Conservation (phyloP, 2,329 filamentous ascomycete genomes). For the Clonostachys solani region DNA sequence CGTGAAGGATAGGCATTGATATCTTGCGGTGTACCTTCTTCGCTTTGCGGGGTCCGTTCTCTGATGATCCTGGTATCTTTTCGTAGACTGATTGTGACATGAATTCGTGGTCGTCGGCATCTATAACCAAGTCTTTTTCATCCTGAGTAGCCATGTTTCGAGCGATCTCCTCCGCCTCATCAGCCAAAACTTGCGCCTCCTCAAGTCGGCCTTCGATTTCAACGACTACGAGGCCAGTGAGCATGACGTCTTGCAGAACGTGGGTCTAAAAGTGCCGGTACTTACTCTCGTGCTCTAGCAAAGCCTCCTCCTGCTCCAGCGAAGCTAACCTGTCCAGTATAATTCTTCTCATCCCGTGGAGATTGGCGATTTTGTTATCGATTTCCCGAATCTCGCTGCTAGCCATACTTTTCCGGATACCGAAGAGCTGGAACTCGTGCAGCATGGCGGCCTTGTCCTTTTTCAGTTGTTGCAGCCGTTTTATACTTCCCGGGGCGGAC, state of each 20-base stretch:
- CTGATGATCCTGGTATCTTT: constrained; percentile 65
- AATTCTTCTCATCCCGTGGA: constrained; percentile 89
- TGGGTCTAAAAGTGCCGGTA: constrained; percentile 6
- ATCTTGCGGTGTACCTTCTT: constrained; percentile 62
- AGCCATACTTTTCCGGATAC: constrained; percentile 94
- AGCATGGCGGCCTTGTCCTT: constrained; percentile 76
- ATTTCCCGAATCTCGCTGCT: constrained; percentile 95
- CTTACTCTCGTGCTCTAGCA: constrained; percentile 85
- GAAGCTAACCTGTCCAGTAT: constrained; percentile 82
- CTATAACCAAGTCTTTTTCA: constrained; percentile 48
- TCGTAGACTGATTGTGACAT: constrained; percentile 99
- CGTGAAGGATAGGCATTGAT: constrained; percentile 92
- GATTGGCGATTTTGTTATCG: constrained; percentile 91
- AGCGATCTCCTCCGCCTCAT: constrained; percentile 53
- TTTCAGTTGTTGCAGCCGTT: constrained; percentile 68
- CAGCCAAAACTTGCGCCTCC: constrained; percentile 53
- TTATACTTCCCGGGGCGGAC: constrained; percentile 35
- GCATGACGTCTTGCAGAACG: neutral
- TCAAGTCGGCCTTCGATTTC: constrained; percentile 60
- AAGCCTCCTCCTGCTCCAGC: constrained; percentile 84
- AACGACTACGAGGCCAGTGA: constrained; percentile 39
- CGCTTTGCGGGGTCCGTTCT: constrained; percentile 41
- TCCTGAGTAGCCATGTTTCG: constrained; percentile 46
- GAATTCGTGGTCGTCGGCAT: constrained; percentile 55
- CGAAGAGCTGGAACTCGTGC: constrained; percentile 86